Conservation (phyloP, 306 rosid species). For the Spatholobus suberectus region DNA sequence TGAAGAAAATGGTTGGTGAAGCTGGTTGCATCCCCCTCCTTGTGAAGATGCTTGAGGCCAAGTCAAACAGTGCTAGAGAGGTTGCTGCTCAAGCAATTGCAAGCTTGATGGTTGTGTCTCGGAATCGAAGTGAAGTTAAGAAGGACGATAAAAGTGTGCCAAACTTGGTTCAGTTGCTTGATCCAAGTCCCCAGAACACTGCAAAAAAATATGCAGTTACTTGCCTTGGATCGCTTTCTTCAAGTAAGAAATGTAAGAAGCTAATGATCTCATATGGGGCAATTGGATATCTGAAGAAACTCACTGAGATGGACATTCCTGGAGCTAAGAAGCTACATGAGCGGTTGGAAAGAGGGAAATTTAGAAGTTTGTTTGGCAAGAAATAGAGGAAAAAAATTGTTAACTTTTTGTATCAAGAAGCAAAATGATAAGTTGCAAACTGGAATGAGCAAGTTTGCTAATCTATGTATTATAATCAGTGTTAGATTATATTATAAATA, state of each 20-base stretch:
- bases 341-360: conserved; percentile 77
- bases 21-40: conserved; percentile 80
- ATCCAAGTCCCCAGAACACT: conserved; percentile 78
- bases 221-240: conserved; percentile 73
- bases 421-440: conserved; percentile 46
- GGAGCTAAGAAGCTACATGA: conserved; percentile 88
- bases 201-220: conserved; percentile 89
- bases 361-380: conserved; percentile 71
- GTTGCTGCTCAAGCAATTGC: conserved; percentile 78
- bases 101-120: conserved; percentile 61
- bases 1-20: conserved; percentile 74
- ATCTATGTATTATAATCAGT: conserved; percentile 42
- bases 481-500: conserved; percentile 7
- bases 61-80: conserved; percentile 69
- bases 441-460: conserved; percentile 45
- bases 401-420: conserved; percentile 44
- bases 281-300: conserved; percentile 92
- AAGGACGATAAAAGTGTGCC: conserved; percentile 82
- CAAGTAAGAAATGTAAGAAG: conserved; percentile 84
- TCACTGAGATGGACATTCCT: conserved; percentile 85
- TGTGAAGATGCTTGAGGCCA: conserved; percentile 84
- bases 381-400: conserved; percentile 51
- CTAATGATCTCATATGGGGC: conserved; percentile 95
- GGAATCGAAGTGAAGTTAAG: conserved; percentile 70
- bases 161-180: conserved; percentile 86